phyloP scores from a whole-genome alignment of 805 yeast species.

The Candida vaughaniae region DNA sequence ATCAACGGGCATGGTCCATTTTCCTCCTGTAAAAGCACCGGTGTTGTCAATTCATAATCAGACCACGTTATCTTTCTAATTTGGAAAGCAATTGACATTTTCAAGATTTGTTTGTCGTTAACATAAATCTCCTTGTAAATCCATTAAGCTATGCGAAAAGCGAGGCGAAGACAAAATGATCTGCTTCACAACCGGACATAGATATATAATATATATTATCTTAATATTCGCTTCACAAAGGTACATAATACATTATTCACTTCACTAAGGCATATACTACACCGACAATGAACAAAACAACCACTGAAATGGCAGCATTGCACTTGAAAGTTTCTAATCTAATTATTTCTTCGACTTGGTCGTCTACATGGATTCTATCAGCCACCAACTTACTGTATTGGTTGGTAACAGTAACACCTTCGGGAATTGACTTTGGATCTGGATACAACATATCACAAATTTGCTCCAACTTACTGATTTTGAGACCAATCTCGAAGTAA shows the following conservation, averaged over 20 bases:
- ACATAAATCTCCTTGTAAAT: neutral
- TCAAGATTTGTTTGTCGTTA: no score
- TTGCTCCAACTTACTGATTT: constrained; percentile 87
- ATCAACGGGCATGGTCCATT: constrained; percentile 91
- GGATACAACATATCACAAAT: constrained; percentile 79
- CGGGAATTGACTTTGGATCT: constrained; percentile 49
- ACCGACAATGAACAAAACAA: constrained; percentile 3
- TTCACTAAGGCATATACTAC: neutral
- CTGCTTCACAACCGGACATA: no score
- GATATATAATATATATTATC: no score
- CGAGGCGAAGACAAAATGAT: no score
- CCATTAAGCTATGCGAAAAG: neutral
- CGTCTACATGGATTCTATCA: constrained; percentile 34
- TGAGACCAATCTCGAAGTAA: constrained; percentile 77
- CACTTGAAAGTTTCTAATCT: constrained; percentile 16
- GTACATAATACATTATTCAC: no score
- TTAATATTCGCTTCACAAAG: no score
- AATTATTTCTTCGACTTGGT: constrained; percentile 18
- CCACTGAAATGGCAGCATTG: constrained; percentile 17
- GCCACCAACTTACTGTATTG: constrained; percentile 34
- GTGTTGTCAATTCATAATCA: constrained; percentile 39
- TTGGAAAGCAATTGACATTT: constrained; percentile 12
- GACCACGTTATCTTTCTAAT: constrained; percentile 33
- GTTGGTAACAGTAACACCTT: constrained; percentile 43
- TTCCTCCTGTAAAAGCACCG: constrained; percentile 69